Evolutionary conservation across 2,329 filamentous ascomycete species (phyloP).

Genomic region (Ophiostoma quercus): DNA sequence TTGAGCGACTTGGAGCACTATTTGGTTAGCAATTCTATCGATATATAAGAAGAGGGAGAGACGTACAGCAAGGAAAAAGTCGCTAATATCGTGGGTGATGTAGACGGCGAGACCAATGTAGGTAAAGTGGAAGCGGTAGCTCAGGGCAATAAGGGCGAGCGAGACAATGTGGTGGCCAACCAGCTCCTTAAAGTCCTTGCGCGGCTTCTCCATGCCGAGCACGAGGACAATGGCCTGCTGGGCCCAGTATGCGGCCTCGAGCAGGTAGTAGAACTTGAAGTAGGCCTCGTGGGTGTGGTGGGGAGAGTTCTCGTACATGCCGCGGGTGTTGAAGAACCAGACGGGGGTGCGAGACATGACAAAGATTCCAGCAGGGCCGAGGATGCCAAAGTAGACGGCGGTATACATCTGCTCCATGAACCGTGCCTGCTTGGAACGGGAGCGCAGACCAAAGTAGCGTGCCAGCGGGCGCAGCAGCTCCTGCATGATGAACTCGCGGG

Average conservation of each 20-base stretch:
- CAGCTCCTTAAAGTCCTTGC: conserved; percentile 93
- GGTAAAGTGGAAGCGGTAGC: conserved; percentile 94
- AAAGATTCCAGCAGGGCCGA: conserved; percentile 78
- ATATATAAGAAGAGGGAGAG: not conserved
- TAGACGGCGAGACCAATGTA: conserved; percentile 93
- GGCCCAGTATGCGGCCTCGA: conserved; percentile 91
- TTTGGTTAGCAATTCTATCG: conserved; percentile 34
- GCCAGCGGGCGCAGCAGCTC: conserved; percentile 75
- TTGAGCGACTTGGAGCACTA: conserved; percentile 83
- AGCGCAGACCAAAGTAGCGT: conserved; percentile 61
- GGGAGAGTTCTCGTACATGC: conserved; percentile 86
- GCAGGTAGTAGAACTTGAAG: conserved; percentile 95
- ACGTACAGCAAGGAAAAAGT: conserved; percentile 89
- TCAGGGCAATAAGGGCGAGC: conserved; percentile 72
- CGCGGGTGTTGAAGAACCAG: conserved; percentile 90
- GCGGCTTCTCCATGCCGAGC: conserved; percentile 82
- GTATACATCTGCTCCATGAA: conserved; percentile 98
- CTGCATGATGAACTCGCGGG: conserved; percentile 94
- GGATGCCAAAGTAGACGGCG: conserved; percentile 78
- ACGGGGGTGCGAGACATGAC: conserved; percentile 88
- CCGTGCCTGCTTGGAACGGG: conserved; percentile 72
- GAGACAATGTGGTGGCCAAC: conserved; percentile 90
- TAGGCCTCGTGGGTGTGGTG: conserved; percentile 71
- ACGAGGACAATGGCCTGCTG: conserved; percentile 87
- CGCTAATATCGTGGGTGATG: conserved; percentile 87